Base-by-base conservation (phyloP, 1,284 basidiomycete genomes). In the Inonotus hispidus region DNA sequence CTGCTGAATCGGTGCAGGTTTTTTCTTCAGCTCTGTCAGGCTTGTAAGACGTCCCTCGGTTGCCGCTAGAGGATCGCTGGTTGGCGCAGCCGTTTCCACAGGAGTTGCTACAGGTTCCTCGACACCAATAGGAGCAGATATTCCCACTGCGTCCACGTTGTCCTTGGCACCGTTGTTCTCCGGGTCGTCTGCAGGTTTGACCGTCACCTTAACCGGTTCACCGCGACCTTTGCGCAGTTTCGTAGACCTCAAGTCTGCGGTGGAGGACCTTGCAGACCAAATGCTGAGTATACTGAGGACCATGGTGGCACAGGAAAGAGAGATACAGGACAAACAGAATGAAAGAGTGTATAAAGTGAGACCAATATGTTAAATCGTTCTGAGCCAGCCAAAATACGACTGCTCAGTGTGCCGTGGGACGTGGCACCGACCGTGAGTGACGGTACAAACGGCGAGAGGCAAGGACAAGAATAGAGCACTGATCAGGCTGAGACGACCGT, bases 261-360 rank as follows among this genome's bases (percentile, higher is more conserved):
- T 38, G 5, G 38, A 41, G 1, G 59, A 13, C 38, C 37, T 56
- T 2, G 59, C 32, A 14, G 59, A 49, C 59, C 59, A 61, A 14
- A 50, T 29, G 21, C 29, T 54, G 32, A 61, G 53, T 32, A 52
- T 46, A 38, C 46, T 61, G 43, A 61, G 59, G 21, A 43, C 59
- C 59, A 61, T 61, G 23, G 46, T 43, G 39, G 46, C 11, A 25
- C 23, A 14, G 52, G 45, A 32, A 53, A 54, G n/a, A 53, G 45
- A 19, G 19, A 37, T n/a, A 23, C 14, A 1, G 14, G 11, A 25
- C 37, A n/a, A n/a, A 3, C 29, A n/a, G 29, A 14, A 35, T 49
- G 21, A 57, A 49, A 49, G 46, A 38, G 46, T n/a, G 46, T n/a
- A 38, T 37, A 49, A 49, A 58, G 46, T 14, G 47, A 27, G 50